A percentile compares a stretch with the other conserved stretches of the same genome.
phyloP scores from a whole-genome alignment of 495 filamentous ascomycete species.

The Penicillium desertorum region DNA sequence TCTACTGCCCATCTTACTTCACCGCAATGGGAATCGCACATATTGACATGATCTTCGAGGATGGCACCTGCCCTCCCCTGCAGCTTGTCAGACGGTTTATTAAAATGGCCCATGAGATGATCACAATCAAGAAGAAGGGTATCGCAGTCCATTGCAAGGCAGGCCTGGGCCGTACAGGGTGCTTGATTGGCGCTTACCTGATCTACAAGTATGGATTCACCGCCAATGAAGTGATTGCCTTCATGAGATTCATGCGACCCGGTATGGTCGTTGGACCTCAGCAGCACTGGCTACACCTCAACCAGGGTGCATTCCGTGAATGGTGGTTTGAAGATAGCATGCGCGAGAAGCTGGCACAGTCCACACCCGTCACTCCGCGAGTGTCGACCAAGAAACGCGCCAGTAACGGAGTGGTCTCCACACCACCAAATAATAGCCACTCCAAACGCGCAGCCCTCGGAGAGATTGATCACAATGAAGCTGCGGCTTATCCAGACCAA shows the following conservation, averaged over 20 bases:
- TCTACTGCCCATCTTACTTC: slow-evolving; percentile 95
- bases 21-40: slow-evolving; percentile 92
- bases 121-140: slow-evolving; percentile 77
- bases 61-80: slow-evolving; percentile 91
- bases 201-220: slow-evolving; percentile 99
- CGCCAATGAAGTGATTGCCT: slow-evolving; percentile 96
- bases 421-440: slow-evolving; percentile 77
- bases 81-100: slow-evolving; percentile 88
- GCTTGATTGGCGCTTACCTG: slow-evolving; percentile 93
- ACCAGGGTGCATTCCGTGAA: slow-evolving; percentile 92
- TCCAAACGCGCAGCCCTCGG: slow-evolving; percentile 78
- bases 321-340: slow-evolving; percentile 96
- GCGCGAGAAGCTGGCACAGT: slow-evolving; percentile 61
- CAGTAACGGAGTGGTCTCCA: slow-evolving; percentile 66
- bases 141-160: slow-evolving; percentile 99
- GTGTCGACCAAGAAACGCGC: slow-evolving; percentile 51
- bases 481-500: slow-evolving; percentile 56
- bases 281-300: slow-evolving; percentile 98
- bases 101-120: slow-evolving; percentile 89
- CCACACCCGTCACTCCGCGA: slow-evolving; percentile 75
- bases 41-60: slow-evolving; percentile 98
- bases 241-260: slow-evolving; percentile 99
- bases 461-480: slow-evolving; percentile 82
- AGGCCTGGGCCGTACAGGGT: slow-evolving; percentile 92
- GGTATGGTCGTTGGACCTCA: slow-evolving; percentile 99